These are phyloP conservation scores for Pyricularia pennisetigena DNA, from an alignment of 2,329 filamentous ascomycete genomes.

Conservation along the genomic window DNA sequence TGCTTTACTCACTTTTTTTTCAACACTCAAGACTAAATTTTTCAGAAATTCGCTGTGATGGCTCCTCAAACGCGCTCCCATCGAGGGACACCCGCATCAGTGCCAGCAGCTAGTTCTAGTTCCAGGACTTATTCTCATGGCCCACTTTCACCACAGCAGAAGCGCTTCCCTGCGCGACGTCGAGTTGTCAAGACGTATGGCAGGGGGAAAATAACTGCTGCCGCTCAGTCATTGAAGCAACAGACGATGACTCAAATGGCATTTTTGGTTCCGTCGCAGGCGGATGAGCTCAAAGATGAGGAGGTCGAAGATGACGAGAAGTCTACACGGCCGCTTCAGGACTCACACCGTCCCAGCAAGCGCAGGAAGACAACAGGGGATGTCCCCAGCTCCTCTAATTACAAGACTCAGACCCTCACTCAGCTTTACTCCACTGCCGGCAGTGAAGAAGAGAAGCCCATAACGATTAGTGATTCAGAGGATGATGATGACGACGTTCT, in stretches of 20 bases:
- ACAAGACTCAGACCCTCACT: slow-evolving; percentile 23
- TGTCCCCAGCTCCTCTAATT: slow-evolving; percentile 14
- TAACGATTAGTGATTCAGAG: slow-evolving; percentile 14
- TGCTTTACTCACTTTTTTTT: background rate
- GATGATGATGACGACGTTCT: slow-evolving; percentile 11
- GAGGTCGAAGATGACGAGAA: slow-evolving; percentile 5
- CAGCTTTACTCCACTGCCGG: slow-evolving; percentile 17
- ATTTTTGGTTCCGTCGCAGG: slow-evolving; percentile 10
- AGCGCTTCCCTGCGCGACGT: slow-evolving; percentile 18
- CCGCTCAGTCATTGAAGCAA: slow-evolving; percentile 14
- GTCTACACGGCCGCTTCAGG: background rate
- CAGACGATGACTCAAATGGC: slow-evolving; percentile 24
- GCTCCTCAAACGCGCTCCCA: slow-evolving; percentile 11
- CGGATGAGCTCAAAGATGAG: slow-evolving; percentile 7
- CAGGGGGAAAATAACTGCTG: slow-evolving; percentile 8
- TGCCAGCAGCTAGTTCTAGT: slow-evolving; percentile 1
- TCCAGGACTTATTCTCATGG: slow-evolving; percentile 14
- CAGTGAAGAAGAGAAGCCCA: slow-evolving; percentile 7
- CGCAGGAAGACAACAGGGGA: slow-evolving; percentile 19
- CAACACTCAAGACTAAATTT: background rate
- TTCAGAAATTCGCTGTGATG: slow-evolving; percentile 7
- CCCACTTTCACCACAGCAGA: slow-evolving; percentile 15
- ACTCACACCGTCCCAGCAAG: slow-evolving; percentile 11
- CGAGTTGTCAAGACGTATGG: slow-evolving; percentile 18
- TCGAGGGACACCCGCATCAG: slow-evolving; percentile 4